Base-by-base conservation (phyloP, 257 asterid genomes). In the Nicotiana obtusifolia region DNA sequence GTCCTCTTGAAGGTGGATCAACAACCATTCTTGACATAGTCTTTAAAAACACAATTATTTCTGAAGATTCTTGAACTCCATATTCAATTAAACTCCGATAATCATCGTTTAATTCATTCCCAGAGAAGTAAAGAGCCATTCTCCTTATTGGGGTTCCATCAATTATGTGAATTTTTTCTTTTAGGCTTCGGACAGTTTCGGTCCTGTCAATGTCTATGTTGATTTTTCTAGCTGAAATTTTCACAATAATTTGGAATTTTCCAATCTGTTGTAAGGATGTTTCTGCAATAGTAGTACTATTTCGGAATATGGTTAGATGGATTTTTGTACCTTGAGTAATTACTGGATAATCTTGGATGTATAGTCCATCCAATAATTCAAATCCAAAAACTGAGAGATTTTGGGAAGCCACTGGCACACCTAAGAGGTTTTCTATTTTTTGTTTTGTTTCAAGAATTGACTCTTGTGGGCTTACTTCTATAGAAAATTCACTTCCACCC, bases 91-190 rank as follows among this genome's bases (percentile, higher is more conserved):
- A 64, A 22, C 86, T 65, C 2, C 92, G 89, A 52, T 77, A 86
- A 15, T 92, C 97, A 4, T 94, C 93, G 0, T 86, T 90, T 90
- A 94, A 67, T 81, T 90, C 97, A 0, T 26, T 28, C 0, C 97
- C 97, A 10, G 84, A 57, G 65, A 90, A 91, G 56, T 75, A 84
- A 22, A 94, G 35, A 5, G 89, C 53, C 97, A 92, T 89, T 79
- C 94, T 83, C 57, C 81, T 84, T 64, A 91, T 94, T 0, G 97
- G 92, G 10, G 94, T 88, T 15, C 92, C 95, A 22, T 91, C 92
- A 0, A 90, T 81, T 7, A 91, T 88, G 84, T 94, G 97, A 85
- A 94, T 94, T 64, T 94, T 94, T 83, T 92, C 97, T 80, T 91
- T 94, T 19, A 94, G 86, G 89, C 93, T 91, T 22, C 89, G 84